phyloP scores from a whole-genome alignment of 441 rosid species.

The Arabidopsis hybrid region DNA sequence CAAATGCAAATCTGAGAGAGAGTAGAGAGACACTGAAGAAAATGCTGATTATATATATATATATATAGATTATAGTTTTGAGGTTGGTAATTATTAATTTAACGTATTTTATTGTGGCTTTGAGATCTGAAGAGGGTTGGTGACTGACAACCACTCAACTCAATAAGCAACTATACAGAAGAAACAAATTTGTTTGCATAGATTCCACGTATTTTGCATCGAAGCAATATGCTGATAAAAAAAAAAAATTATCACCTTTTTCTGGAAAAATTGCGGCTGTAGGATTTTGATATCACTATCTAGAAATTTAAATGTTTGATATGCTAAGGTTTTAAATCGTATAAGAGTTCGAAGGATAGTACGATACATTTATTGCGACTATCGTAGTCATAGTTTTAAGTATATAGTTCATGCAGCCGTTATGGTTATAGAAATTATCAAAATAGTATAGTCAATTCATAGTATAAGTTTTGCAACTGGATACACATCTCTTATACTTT shows the following conservation, averaged over 20 bases:
- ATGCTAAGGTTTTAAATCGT: background rate
- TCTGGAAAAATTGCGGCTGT: background rate
- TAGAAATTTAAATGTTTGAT: background rate
- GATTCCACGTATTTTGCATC: slow-evolving; percentile 29
- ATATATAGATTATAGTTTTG: background rate
- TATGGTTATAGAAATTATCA: background rate
- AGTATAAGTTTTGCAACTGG: background rate
- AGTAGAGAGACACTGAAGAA: background rate
- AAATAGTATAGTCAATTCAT: too few species aligned
- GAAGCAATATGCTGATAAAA: background rate
- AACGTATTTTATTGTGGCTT: background rate
- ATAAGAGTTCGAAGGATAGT: too few species aligned
- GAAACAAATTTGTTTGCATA: slow-evolving; percentile 10
- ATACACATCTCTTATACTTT: background rate
- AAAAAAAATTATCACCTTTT: too few species aligned
- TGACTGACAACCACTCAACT: slow-evolving; percentile 9
- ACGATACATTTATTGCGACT: background rate
- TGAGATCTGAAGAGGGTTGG: slow-evolving; percentile 12
- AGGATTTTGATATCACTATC: background rate
- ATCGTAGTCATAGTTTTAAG: background rate
- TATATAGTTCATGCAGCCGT: background rate
- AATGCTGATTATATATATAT: background rate
- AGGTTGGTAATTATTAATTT: background rate
- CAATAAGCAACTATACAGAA: slow-evolving; percentile 5
- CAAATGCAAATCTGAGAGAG: background rate